These are phyloP conservation scores for Trypanosoma lewisi DNA, from an alignment of 208 protist species.

Conservation along the genomic window DNA sequence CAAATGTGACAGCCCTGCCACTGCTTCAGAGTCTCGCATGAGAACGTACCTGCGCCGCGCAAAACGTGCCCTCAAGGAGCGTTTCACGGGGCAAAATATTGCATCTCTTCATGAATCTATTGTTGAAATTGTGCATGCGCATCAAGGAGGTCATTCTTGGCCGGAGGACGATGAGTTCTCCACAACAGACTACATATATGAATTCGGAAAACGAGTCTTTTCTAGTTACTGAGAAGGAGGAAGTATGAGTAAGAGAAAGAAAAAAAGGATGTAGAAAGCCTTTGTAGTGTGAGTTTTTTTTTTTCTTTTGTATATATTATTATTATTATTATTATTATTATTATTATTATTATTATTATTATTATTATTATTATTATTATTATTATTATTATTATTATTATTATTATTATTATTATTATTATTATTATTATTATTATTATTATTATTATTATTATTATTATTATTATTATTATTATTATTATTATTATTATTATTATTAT, in stretches of 20 bases:
- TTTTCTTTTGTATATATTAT: background rate
- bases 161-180: constrained; percentile 50
- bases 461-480: no score
- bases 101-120: constrained; percentile 2
- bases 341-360: no score
- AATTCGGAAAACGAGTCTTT: constrained; percentile 48
- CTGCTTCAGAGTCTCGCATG: background rate
- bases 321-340: no score
- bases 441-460: no score
- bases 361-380: no score
- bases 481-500: no score
- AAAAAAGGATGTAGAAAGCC: background rate
- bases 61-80: background rate
- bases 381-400: no score
- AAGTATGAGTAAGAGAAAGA: background rate
- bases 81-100: background rate
- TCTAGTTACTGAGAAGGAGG: constrained; percentile 26
- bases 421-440: no score
- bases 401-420: no score
- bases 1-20: constrained; percentile 19
- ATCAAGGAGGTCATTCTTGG: constrained; percentile 47
- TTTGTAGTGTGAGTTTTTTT: background rate
- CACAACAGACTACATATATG: constrained; percentile 67
- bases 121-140: constrained; percentile 58
- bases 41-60: background rate